Percentiles rank a stretch among this genome's conserved stretches.
These are phyloP conservation scores for Suillus lakei DNA, from an alignment of 768 basidiomycete species.

Conservation along the genomic window DNA sequence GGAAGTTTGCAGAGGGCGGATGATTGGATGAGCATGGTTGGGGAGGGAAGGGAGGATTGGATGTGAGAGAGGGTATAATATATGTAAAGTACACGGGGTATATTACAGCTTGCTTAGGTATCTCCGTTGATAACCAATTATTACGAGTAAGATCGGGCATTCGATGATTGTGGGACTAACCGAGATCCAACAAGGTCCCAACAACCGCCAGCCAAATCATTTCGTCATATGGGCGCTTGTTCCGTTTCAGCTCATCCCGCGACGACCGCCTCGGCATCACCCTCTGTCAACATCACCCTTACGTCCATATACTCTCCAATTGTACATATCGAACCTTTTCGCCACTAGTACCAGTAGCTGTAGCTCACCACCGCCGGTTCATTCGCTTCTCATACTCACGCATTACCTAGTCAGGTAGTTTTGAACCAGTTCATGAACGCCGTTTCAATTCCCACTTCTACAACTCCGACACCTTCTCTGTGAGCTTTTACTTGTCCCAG, in stretches of 20 bases:
- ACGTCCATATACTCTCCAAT: background rate
- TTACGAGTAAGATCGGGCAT: background rate
- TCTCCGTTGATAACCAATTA: background rate
- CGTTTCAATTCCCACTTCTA: conserved; percentile 22
- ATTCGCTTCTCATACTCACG: background rate
- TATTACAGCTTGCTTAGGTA: too few species aligned
- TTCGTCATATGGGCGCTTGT: background rate
- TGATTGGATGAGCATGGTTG: conserved; percentile 10
- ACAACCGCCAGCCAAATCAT: background rate
- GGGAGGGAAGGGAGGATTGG: conserved; percentile 20
- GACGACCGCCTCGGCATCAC: too few species aligned
- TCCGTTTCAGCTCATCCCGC: background rate
- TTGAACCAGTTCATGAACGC: conserved; percentile 21
- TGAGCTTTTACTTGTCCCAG: too few species aligned
- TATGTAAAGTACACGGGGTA: conserved; percentile 2
- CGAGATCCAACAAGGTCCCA: background rate
- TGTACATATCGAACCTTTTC: conserved; percentile 10
- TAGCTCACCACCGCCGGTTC: too few species aligned
- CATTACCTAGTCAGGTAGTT: conserved; percentile 13
- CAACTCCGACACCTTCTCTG: conserved; percentile 22
- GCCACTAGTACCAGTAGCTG: too few species aligned
- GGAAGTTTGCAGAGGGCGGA: conserved; percentile 40
- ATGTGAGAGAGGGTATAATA: background rate
- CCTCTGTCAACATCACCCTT: too few species aligned
- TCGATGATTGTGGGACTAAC: too few species aligned